Evolutionary conservation across 345 rosid species (phyloP).

Genomic region (Eucalyptus sp.): DNA sequence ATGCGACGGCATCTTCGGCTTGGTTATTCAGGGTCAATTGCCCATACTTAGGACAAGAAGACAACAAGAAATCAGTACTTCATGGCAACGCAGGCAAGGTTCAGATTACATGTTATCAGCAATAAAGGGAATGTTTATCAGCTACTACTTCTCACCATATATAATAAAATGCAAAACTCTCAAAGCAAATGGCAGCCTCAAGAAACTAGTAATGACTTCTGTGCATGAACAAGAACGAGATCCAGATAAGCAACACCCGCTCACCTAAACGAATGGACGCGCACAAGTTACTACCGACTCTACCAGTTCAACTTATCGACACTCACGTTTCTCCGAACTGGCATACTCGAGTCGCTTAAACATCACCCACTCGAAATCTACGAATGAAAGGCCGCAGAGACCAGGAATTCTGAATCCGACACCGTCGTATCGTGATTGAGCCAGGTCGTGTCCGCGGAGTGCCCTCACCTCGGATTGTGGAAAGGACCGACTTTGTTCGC

Average conservation of each 20-base stretch:
- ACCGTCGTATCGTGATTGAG: neutral
- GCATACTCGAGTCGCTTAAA: too few relatives aligned
- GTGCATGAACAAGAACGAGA: too few relatives aligned
- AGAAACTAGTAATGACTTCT: too few relatives aligned
- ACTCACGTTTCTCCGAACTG: too few relatives aligned
- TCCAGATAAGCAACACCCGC: too few relatives aligned
- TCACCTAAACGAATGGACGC: too few relatives aligned
- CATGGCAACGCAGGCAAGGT: neutral
- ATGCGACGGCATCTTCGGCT: neutral
- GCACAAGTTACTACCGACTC: neutral
- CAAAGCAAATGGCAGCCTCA: too few relatives aligned
- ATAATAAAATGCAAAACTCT: too few relatives aligned
- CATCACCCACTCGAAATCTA: neutral
- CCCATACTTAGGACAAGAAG: neutral
- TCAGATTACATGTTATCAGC: neutral
- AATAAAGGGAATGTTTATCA: too few relatives aligned
- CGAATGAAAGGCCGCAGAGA: neutral
- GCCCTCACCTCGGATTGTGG: conserved; percentile 55
- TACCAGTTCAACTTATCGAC: neutral
- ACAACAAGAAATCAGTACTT: neutral
- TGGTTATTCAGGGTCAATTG: too few relatives aligned
- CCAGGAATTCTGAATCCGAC: neutral
- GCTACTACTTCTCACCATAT: too few relatives aligned
- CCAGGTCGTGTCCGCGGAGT: neutral
- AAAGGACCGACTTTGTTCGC: conserved; percentile 76